Percentiles rank a stretch among this genome's conserved stretches.
phyloP scores from a whole-genome alignment of 495 filamentous ascomycete species.

The Penicillium alfredii region DNA sequence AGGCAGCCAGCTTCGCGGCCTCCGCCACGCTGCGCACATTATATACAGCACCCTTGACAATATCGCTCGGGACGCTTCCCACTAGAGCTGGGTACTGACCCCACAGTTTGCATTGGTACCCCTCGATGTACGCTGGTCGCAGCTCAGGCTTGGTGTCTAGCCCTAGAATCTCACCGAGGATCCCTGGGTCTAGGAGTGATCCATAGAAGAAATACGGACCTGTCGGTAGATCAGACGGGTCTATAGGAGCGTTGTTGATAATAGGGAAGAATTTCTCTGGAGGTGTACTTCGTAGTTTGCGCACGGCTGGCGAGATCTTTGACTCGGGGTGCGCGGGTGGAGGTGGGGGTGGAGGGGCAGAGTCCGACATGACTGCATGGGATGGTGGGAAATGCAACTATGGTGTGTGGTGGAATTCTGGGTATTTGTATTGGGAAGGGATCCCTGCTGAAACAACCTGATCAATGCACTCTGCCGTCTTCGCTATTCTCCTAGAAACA shows the following conservation, averaged over 20 bases:
- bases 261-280: constrained; percentile 1
- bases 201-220: constrained; percentile 29
- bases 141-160: constrained; percentile 7
- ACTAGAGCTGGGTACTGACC: constrained; percentile 26
- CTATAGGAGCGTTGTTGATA: background rate
- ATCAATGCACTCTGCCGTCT: no score
- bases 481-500: no score
- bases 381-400: no score
- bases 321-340: constrained; percentile 3
- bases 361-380: no score
- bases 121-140: constrained; percentile 10
- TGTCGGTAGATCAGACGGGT: background rate
- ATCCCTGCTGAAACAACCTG: no score
- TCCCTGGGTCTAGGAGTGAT: constrained; percentile 13
- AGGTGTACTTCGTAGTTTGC: constrained; percentile 3
- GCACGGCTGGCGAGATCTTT: constrained; percentile 1
- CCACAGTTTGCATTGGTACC: constrained; percentile 19
- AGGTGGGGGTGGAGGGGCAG: constrained; percentile 10
- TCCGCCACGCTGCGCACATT: constrained; percentile 14
- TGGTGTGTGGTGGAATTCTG: no score
- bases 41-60: constrained; percentile 23
- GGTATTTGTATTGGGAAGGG: no score
- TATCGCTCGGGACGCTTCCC: constrained; percentile 2
- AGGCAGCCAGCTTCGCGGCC: constrained; percentile 19
- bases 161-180: constrained; percentile 13